Percentiles rank a stretch among this genome's conserved stretches.
Evolutionary conservation across 1,284 basidiomycete species (phyloP).

Genomic region (Sporisorium exsertum): DNA sequence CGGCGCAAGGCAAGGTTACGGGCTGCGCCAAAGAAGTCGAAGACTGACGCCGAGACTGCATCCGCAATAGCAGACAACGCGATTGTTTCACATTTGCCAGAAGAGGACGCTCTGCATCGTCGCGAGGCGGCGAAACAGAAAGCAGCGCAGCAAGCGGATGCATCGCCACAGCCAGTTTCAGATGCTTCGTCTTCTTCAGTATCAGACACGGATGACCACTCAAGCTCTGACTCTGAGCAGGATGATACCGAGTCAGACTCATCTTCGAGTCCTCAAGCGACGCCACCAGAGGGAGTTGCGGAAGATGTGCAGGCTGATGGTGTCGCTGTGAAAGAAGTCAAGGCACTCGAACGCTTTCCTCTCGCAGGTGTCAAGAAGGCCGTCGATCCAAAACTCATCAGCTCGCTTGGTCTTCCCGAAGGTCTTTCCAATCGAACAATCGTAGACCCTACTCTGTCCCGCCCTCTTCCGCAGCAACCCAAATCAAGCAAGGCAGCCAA

Average conservation of each 20-base stretch:
- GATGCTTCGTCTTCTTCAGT: slow-evolving; percentile 14
- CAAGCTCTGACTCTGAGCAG: slow-evolving; percentile 14
- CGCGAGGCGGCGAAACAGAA: slow-evolving; percentile 15
- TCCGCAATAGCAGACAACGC: slow-evolving; percentile 19
- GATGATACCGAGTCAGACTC: slow-evolving; percentile 13
- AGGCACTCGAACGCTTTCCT: slow-evolving; percentile 37
- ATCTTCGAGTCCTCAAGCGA: background rate
- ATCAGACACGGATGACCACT: slow-evolving; percentile 1
- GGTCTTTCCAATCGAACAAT: slow-evolving; percentile 54
- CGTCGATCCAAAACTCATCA: slow-evolving; percentile 47
- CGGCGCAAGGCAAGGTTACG: slow-evolving; percentile 56
- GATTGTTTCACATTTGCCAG: slow-evolving; percentile 28
- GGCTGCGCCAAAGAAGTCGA: slow-evolving; percentile 54
- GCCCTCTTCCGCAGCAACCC: slow-evolving; percentile 26
- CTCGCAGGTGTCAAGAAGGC: slow-evolving; percentile 44
- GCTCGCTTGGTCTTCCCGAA: slow-evolving; percentile 59
- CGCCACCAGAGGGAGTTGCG: background rate
- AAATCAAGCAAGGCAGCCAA: slow-evolving; percentile 11
- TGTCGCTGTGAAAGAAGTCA: slow-evolving; percentile 11
- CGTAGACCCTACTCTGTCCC: slow-evolving; percentile 49
- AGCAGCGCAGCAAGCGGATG: background rate
- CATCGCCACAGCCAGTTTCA: background rate
- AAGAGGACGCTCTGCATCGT: slow-evolving; percentile 34
- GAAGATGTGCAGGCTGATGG: background rate
- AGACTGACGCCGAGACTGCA: slow-evolving; percentile 26